These are phyloP conservation scores for Boletus semigastroideus DNA, from an alignment of 1,284 basidiomycete genomes.

Conservation along the genomic window DNA sequence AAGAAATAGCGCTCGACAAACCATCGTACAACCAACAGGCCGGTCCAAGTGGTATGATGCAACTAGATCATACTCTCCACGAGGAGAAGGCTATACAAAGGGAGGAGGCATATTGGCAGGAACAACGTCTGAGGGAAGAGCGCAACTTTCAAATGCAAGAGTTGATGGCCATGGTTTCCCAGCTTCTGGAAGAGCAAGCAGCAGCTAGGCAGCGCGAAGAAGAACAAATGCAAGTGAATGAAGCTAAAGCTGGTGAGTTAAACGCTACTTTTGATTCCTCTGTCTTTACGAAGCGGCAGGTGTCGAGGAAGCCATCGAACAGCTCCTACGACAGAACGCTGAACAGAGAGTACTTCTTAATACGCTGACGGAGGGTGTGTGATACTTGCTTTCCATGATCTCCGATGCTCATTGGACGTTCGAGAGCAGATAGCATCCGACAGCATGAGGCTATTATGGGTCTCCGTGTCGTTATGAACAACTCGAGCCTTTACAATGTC, in stretches of 20 bases:
- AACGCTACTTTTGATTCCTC: neutral
- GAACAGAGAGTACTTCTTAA: conserved; percentile 34
- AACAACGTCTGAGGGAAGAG: conserved; percentile 49
- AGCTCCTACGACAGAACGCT: conserved; percentile 39
- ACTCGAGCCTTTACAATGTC: conserved; percentile 75
- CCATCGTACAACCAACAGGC: conserved; percentile 55
- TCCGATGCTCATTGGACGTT: conserved; percentile 40
- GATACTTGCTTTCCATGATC: neutral
- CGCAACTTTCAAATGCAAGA: conserved; percentile 55
- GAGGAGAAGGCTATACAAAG: conserved; percentile 54
- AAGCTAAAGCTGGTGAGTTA: conserved; percentile 48
- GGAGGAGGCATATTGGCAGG: conserved; percentile 63
- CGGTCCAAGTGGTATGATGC: conserved; percentile 67
- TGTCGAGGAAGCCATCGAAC: conserved; percentile 8
- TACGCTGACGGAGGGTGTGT: conserved; percentile 54
- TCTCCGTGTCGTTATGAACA: conserved; percentile 61
- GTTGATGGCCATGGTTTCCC: conserved; percentile 55
- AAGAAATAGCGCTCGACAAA: conserved; percentile 57
- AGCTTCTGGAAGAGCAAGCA: conserved; percentile 53
- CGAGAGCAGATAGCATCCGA: conserved; percentile 58
- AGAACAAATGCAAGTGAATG: conserved; percentile 47
- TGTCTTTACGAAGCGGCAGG: too few species aligned
- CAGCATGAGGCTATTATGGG: conserved; percentile 63
- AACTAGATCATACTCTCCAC: conserved; percentile 57
- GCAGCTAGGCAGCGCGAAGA: conserved; percentile 49